A percentile compares a stretch with the other conserved stretches of the same genome.
These are phyloP conservation scores for Alnus glutinosa DNA, from an alignment of 306 rosid species.

Conservation along the genomic window DNA sequence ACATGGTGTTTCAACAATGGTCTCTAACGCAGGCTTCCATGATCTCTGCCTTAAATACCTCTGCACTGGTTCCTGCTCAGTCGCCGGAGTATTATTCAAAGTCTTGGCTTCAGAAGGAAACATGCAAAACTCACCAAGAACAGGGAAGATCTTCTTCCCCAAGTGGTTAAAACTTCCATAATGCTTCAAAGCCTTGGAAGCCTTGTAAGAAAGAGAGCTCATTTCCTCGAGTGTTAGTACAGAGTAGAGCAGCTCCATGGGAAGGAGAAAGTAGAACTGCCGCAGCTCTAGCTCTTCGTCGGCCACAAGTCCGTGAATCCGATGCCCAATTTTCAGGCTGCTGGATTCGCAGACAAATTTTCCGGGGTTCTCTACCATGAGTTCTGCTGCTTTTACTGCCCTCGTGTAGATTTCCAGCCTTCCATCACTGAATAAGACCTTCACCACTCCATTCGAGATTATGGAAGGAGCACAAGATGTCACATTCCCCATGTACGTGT, in stretches of 20 bases:
- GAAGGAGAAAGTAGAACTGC: constrained; percentile 73
- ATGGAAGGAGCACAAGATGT: constrained; percentile 72
- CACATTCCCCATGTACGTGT: constrained; percentile 72
- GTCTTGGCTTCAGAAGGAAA: constrained; percentile 51
- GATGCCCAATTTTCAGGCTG: constrained; percentile 65
- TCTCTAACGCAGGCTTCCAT: constrained; percentile 87
- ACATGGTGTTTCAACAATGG: constrained; percentile 65
- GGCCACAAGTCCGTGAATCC: constrained; percentile 75
- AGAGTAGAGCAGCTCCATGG: constrained; percentile 83
- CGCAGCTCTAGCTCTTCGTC: constrained; percentile 58
- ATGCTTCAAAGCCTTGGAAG: constrained; percentile 59
- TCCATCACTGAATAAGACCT: constrained; percentile 59
- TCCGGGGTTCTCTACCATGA: constrained; percentile 63
- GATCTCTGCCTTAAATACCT: constrained; percentile 72
- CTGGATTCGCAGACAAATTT: constrained; percentile 74
- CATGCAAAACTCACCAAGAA: constrained; percentile 56
- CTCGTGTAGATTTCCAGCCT: constrained; percentile 51
- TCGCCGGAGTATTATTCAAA: background rate
- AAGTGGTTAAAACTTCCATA: constrained; percentile 45
- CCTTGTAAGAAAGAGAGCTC: constrained; percentile 57
- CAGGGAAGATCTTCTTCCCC: constrained; percentile 76
- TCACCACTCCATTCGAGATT: constrained; percentile 39
- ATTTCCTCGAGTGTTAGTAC: constrained; percentile 80
- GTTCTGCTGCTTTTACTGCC: constrained; percentile 67
- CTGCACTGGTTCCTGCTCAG: constrained; percentile 35